Evolutionary conservation across 2,329 filamentous ascomycete species (phyloP).

Genomic region (Kalmusia sp.): DNA sequence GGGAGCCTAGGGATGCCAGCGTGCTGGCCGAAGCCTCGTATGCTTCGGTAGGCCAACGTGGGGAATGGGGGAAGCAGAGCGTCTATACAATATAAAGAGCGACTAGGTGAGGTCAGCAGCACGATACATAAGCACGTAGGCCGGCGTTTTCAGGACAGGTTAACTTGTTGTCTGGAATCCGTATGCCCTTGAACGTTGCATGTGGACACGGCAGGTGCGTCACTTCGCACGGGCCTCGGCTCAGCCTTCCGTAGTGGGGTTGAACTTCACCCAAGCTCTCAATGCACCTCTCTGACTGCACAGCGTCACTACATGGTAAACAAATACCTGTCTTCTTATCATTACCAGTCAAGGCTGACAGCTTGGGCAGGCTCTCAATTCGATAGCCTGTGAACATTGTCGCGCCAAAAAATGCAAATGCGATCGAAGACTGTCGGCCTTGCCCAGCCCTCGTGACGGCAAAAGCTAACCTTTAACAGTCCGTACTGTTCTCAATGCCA

Average conservation of each 20-base stretch:
- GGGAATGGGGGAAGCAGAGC: not conserved
- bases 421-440: slow-evolving; percentile 29
- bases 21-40: not conserved
- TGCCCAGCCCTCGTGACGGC: not conserved
- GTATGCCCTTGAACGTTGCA: not conserved
- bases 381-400: slow-evolving; percentile 35
- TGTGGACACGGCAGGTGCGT: not conserved
- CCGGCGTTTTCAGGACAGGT: not conserved
- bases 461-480: slow-evolving; percentile 13
- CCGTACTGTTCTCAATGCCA: slow-evolving; percentile 35
- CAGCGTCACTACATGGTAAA: too few relatives aligned
- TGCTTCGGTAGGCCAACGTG: slow-evolving; percentile 3
- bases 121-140: not conserved
- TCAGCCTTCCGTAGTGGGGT: too few relatives aligned
- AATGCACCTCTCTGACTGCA: too few relatives aligned
- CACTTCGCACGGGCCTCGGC: not conserved
- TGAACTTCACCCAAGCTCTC: too few relatives aligned
- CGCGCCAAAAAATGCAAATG: slow-evolving; percentile 38
- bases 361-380: slow-evolving; percentile 11
- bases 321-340: too few relatives aligned
- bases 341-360: not conserved
- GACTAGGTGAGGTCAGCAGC: slow-evolving; percentile 7
- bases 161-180: too few relatives aligned
- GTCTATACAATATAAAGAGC: not conserved
- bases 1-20: not conserved